Evolutionary conservation across 2,329 filamentous ascomycete genomes (phyloP).

Genomic region (Clarireedia homoeocarpa): DNA sequence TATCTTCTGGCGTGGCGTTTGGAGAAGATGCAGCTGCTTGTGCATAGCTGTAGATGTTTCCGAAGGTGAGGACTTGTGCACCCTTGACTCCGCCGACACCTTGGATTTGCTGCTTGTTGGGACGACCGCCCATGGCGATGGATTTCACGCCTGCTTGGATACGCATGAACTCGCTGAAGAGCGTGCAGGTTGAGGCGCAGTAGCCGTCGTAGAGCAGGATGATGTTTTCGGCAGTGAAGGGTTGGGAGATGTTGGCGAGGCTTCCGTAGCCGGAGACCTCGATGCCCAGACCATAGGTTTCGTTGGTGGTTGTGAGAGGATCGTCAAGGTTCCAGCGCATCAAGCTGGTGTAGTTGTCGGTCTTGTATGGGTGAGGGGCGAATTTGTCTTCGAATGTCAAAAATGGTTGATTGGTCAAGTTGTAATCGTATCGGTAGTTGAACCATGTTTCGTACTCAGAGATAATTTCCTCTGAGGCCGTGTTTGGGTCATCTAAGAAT

Average conservation of each 20-base stretch:
- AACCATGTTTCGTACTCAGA: constrained; percentile 19
- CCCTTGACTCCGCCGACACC: constrained; percentile 60
- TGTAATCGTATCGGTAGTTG: constrained; percentile 25
- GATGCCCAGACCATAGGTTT: constrained; percentile 21
- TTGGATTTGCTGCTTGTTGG: constrained; percentile 47
- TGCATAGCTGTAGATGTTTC: constrained; percentile 15
- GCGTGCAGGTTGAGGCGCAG: constrained; percentile 53
- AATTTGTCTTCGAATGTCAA: constrained; percentile 22
- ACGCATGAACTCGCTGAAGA: constrained; percentile 48
- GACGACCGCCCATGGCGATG: constrained; percentile 52
- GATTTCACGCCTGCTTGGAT: constrained; percentile 45
- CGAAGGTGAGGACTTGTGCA: constrained; percentile 29
- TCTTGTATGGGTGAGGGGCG: constrained; percentile 16
- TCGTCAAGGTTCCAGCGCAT: constrained; percentile 24
- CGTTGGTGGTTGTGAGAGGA: constrained; percentile 20
- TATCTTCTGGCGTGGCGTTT: constrained; percentile 10
- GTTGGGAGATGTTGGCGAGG: constrained; percentile 25
- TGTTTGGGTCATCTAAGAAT: constrained; percentile 16
- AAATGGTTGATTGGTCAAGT: constrained; percentile 22
- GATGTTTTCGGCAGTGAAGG: constrained; percentile 36
- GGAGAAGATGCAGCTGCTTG: constrained; percentile 12
- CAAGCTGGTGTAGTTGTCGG: constrained; percentile 20
- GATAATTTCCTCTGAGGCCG: constrained; percentile 17
- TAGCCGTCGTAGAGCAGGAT: constrained; percentile 40
- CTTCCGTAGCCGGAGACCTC: constrained; percentile 30